Evolutionary conservation across 2,329 filamentous ascomycete genomes (phyloP).

Genomic region (Talaromyces sp.): DNA sequence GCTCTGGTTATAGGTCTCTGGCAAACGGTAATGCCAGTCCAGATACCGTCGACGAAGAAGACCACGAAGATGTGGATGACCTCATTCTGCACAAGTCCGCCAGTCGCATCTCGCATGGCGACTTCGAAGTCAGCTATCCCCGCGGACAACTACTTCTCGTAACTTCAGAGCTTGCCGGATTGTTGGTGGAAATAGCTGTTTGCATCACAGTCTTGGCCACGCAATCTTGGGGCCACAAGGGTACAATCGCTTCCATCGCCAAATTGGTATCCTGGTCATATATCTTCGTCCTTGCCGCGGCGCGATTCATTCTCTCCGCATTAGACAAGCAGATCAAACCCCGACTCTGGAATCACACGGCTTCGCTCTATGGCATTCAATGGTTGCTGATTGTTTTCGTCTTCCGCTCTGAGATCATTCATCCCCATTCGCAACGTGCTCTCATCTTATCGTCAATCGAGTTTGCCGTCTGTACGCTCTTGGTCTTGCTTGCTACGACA

Average conservation of each 20-base stretch:
- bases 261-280: slow-evolving; percentile 77
- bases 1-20: slow-evolving; percentile 54
- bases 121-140: slow-evolving; percentile 68
- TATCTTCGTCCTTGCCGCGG: slow-evolving; percentile 65
- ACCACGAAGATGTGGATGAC: slow-evolving; percentile 54
- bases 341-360: slow-evolving; percentile 88
- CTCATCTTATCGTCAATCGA: slow-evolving; percentile 66
- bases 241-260: slow-evolving; percentile 59
- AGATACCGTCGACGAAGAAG: slow-evolving; percentile 46
- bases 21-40: slow-evolving; percentile 33
- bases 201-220: slow-evolving; percentile 63
- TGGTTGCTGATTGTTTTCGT: slow-evolving; percentile 74
- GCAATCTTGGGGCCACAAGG: slow-evolving; percentile 56
- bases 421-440: slow-evolving; percentile 62
- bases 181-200: slow-evolving; percentile 66
- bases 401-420: slow-evolving; percentile 81
- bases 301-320: slow-evolving; percentile 64
- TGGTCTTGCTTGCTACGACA: slow-evolving; percentile 71
- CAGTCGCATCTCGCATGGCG: slow-evolving; percentile 46
- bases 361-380: slow-evolving; percentile 72
- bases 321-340: slow-evolving; percentile 64
- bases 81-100: slow-evolving; percentile 55
- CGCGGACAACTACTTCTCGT: slow-evolving; percentile 67
- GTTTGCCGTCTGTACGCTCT: slow-evolving; percentile 69
- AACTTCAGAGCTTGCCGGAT: slow-evolving; percentile 68